A percentile compares a stretch with the other conserved stretches of the same genome.
Conservation (phyloP, 2,329 filamentous ascomycete genomes). For the Mycosphaerella sp. region DNA sequence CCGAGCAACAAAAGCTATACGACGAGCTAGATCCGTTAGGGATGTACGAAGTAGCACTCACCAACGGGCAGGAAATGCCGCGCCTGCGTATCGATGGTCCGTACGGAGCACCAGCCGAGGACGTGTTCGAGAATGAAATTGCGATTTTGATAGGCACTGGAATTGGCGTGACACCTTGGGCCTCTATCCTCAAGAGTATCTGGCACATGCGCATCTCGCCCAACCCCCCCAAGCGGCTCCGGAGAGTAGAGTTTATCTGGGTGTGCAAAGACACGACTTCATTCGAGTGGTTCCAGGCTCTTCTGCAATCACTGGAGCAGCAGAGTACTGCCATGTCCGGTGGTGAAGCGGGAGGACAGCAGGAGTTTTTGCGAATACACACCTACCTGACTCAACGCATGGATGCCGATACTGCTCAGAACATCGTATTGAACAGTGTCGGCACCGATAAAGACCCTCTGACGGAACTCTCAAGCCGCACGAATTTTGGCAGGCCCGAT, state of each 20-base stretch:
- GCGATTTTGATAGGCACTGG: conserved; percentile 79
- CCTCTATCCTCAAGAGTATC: conserved; percentile 89
- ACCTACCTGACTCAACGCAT: conserved; percentile 94
- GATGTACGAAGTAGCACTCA: conserved; percentile 95
- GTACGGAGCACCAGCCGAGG: conserved; percentile 93
- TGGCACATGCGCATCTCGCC: conserved; percentile 90
- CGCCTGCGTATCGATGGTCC: conserved; percentile 84
- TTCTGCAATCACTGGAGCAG: conserved; percentile 81
- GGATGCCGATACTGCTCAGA: conserved; percentile 86
- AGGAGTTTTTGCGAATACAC: conserved; percentile 92
- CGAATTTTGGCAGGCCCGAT: conserved; percentile 92
- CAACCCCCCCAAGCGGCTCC: conserved; percentile 80
- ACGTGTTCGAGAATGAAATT: conserved; percentile 91
- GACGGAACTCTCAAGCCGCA: conserved; percentile 81
- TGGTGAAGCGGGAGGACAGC: conserved; percentile 46
- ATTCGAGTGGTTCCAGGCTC: conserved; percentile 98
- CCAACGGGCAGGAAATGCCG: conserved; percentile 91
- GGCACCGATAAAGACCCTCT: conserved; percentile 82
- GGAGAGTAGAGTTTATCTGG: conserved; percentile 98
- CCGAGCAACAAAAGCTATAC: conserved; percentile 80
- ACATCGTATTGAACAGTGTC: conserved; percentile 94
- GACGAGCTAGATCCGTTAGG: conserved; percentile 85
- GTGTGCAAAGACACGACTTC: conserved; percentile 91
- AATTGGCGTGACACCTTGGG: conserved; percentile 84
- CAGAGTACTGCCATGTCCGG: conserved; percentile 62